These are phyloP conservation scores for Digitaria exilis DNA, from an alignment of 202 grass and related monocot species.

Conservation along the genomic window DNA sequence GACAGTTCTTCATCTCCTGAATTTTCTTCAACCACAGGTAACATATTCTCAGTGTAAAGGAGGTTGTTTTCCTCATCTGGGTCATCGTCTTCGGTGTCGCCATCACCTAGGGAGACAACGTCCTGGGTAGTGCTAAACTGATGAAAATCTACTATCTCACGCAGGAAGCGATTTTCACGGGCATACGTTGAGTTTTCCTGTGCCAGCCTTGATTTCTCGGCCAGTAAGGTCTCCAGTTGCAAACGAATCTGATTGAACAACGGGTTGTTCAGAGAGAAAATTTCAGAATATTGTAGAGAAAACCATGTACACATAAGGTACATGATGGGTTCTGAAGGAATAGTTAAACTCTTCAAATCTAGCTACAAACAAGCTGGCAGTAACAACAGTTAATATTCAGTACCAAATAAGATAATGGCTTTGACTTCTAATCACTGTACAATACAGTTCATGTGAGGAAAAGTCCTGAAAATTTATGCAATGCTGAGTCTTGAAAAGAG, in stretches of 20 bases:
- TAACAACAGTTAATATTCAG: background rate
- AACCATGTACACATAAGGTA: background rate
- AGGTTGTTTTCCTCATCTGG: slow-evolving; percentile 35
- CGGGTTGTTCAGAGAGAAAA: background rate
- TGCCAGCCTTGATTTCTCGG: slow-evolving; percentile 55
- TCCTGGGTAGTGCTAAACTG: slow-evolving; percentile 45
- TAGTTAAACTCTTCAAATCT: background rate
- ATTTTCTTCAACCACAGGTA: slow-evolving; percentile 33
- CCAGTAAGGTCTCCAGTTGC: slow-evolving; percentile 58
- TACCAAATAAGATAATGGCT: background rate
- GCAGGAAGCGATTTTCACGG: slow-evolving; percentile 59
- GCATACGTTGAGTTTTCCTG: slow-evolving; percentile 64
- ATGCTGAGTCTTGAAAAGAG: background rate
- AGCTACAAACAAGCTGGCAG: background rate
- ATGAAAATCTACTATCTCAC: slow-evolving; percentile 74
- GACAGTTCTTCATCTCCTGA: slow-evolving; percentile 34
- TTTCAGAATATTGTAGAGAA: slow-evolving; percentile 5
- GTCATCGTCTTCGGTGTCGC: slow-evolving; percentile 34
- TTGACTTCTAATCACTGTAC: background rate
- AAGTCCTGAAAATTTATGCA: background rate
- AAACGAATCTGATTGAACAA: slow-evolving; percentile 57
- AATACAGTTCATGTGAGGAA: background rate
- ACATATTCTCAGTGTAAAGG: slow-evolving; percentile 8
- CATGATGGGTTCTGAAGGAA: background rate
- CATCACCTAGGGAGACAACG: slow-evolving; percentile 39